Conservation (phyloP, 2,329 filamentous ascomycete species). For the Xylaria sp. region DNA sequence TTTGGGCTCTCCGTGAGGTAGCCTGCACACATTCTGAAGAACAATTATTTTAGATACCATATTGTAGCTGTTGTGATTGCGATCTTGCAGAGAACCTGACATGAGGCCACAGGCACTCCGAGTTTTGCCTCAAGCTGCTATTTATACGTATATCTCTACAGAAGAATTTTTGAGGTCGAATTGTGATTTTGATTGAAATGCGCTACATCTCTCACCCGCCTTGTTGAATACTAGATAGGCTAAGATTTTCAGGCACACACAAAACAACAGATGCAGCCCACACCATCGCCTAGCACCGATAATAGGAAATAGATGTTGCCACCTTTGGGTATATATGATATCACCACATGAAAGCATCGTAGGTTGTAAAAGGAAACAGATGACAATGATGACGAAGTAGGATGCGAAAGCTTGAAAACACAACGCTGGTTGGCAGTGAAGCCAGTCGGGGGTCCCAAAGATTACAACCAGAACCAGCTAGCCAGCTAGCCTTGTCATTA, state of each 20-base stretch:
- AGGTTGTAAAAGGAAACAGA: not conserved
- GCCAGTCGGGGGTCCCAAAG: conserved; percentile 1
- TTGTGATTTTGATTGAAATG: not conserved
- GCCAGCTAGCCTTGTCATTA: conserved; percentile 21
- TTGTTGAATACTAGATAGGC: conserved; percentile 11
- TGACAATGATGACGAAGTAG: not conserved
- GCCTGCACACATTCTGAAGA: not conserved
- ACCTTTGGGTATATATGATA: conserved; percentile 26
- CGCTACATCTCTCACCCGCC: not conserved
- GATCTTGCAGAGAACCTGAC: not conserved
- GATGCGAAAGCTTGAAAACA: not conserved
- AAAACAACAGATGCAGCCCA: conserved; percentile 6
- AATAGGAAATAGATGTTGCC: conserved; percentile 23
- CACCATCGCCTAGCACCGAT: conserved; percentile 18
- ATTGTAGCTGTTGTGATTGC: not conserved
- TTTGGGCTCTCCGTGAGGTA: not conserved
- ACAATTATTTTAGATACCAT: too few species aligned
- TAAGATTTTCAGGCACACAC: conserved; percentile 1
- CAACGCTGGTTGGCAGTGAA: not conserved
- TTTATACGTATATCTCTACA: not conserved
- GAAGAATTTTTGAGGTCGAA: not conserved
- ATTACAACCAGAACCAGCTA: conserved; percentile 23
- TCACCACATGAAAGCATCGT: conserved; percentile 7
- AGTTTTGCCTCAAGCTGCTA: not conserved
- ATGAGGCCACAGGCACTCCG: not conserved